Evolutionary conservation across 352 stramenopile genomes (phyloP).

Genomic region (Globisporangium splendens): DNA sequence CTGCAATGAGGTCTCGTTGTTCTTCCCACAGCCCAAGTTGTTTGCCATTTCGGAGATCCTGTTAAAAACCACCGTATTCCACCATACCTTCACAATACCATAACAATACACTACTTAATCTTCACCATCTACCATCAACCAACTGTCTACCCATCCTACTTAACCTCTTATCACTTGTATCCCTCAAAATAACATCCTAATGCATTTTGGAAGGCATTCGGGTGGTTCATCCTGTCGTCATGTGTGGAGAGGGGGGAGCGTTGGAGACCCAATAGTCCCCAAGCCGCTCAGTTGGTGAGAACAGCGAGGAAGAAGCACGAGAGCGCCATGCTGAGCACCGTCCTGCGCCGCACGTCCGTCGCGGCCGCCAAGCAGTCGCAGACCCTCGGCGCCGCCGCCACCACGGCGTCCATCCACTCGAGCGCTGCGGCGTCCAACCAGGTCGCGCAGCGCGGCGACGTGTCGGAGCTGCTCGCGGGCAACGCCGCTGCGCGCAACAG

Average conservation of each 20-base stretch:
- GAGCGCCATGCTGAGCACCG: slow-evolving; percentile 32
- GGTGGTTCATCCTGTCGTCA: slow-evolving; percentile 5
- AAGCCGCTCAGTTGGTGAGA: background rate
- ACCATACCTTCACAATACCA: no score
- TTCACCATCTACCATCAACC: no score
- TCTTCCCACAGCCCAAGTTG: no score
- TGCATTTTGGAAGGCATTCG: background rate
- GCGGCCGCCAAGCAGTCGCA: slow-evolving; percentile 1
- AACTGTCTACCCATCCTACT: no score
- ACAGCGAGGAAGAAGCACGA: slow-evolving; percentile 2
- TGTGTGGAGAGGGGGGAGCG: background rate
- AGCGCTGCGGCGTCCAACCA: slow-evolving; percentile 26
- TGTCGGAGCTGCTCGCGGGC: slow-evolving; percentile 65
- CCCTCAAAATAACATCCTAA: background rate
- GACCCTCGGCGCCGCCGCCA: slow-evolving; percentile 18
- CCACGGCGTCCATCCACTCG: slow-evolving; percentile 26
- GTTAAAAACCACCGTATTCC: no score
- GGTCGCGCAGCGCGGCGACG: slow-evolving; percentile 47
- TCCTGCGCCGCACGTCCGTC: slow-evolving; percentile 33
- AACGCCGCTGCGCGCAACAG: slow-evolving; percentile 72
- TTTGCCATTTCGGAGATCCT: no score
- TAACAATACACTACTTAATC: no score
- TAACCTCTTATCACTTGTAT: background rate
- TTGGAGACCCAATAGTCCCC: no score
- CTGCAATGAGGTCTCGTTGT: no score